These are phyloP conservation scores for Cicer cuneatum DNA, from an alignment of 306 rosid species.

Conservation along the genomic window DNA sequence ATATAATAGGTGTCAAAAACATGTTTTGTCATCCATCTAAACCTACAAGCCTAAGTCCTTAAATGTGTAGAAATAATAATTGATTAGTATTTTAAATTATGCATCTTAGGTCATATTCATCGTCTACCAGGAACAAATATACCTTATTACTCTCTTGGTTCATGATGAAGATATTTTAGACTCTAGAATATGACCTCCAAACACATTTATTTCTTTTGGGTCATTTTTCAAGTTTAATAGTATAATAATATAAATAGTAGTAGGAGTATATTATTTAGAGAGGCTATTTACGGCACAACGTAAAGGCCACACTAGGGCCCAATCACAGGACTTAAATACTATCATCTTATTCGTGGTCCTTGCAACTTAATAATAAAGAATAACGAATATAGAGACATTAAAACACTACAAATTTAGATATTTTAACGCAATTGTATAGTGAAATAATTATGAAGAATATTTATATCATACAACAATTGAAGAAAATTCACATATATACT, in stretches of 20 bases:
- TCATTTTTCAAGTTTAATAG: conserved; percentile 19
- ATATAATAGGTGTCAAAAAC: conserved; percentile 4
- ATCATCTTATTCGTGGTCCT: neutral
- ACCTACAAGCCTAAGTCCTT: conserved; percentile 19
- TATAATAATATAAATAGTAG: neutral
- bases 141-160: conserved; percentile 17
- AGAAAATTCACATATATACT: too few species aligned
- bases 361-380: neutral
- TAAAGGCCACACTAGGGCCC: conserved; percentile 1
- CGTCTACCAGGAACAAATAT: conserved; percentile 27
- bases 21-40: conserved; percentile 33
- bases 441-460: too few species aligned
- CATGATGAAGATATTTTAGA: conserved; percentile 22
- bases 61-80: conserved; percentile 2
- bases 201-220: neutral
- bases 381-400: neutral
- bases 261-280: neutral
- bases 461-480: too few species aligned
- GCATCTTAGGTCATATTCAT: conserved; percentile 32
- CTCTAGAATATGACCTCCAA: neutral
- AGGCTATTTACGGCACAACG: conserved; percentile 34
- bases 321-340: conserved; percentile 22
- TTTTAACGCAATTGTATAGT: too few species aligned
- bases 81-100: conserved; percentile 3
- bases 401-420: too few species aligned